Base-by-base conservation (phyloP, 768 basidiomycete genomes). In the Tubosaeta sp. region DNA sequence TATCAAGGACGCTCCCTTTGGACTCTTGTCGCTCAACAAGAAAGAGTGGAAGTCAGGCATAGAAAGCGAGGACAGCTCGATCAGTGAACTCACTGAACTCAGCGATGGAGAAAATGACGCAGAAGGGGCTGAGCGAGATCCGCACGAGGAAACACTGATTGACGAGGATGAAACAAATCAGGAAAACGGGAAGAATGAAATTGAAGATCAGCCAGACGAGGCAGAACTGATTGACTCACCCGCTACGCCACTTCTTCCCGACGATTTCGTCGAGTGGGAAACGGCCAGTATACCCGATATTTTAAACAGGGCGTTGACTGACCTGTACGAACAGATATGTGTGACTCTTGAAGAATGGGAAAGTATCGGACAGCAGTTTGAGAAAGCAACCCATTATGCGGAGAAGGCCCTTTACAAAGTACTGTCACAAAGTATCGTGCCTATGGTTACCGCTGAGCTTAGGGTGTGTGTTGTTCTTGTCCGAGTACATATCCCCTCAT, bases 291-390 rank as follows among this genome's bases (percentile, higher is more conserved):
- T 30, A 45, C 41, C n/a, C 6, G 7, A 32, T 14, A 3, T 12
- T 36, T 34, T 30, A 3, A 12, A 13, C 16, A 4, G 8, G 8
- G 16, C 21, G 34, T 41, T 40, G 19, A 55, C 51, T 57, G 2
- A 51, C 34, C 19, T 14, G 4, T 24, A n/a, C 16, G 25, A 41
- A 19, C 55, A 94, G 92, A 82, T 94, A 56, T 93, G 90, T 60
- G 81, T 85, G 6, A 88, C 87, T 14, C 75, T 92, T 3, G 73
- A 78, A 12, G 92, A 97, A 56, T 97, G 93, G 93, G 86, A 92
- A 56, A 77, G 78, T 44, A 79, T 93, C 40, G 79, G 84, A 12
- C 81, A 86, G 31, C 83, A 73, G 35, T 94, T 94, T 62, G 81
- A 81, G 54, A 82, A 81, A 24, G 85, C 86, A 2, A 82, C 82